Evolutionary conservation across 257 asterid genomes (phyloP).

Genomic region (Solanum ossicruentum): DNA sequence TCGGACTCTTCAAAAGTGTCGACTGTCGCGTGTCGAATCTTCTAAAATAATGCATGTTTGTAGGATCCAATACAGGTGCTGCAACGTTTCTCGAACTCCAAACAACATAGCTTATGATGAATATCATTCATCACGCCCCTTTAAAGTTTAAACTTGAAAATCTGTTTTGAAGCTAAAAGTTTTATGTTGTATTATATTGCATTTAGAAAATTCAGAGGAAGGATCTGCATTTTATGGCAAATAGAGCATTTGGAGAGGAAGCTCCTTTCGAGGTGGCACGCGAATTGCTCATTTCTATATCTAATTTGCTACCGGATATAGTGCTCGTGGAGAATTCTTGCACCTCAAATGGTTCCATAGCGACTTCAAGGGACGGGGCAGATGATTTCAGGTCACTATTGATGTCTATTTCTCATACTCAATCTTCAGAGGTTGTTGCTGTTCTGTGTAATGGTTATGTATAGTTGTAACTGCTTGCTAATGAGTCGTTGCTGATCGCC

Average conservation of each 20-base stretch:
- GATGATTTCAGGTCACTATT: slow-evolving; percentile 12
- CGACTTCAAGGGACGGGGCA: not conserved
- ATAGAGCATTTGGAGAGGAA: not conserved
- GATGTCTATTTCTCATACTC: slow-evolving; percentile 13
- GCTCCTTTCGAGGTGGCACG: slow-evolving; percentile 13
- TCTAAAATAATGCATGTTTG: not conserved
- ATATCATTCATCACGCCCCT: not conserved
- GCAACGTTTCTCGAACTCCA: not conserved
- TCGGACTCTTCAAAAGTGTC: not conserved
- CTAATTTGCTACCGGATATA: slow-evolving; percentile 1
- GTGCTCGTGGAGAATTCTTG: not conserved
- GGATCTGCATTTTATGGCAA: slow-evolving; percentile 13
- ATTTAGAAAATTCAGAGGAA: not conserved
- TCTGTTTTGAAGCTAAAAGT: not conserved
- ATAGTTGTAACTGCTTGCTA: not conserved
- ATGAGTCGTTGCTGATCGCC: not conserved
- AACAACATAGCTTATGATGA: not conserved
- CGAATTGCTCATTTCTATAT: slow-evolving; percentile 15
- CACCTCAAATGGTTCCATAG: not conserved
- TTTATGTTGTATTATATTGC: not conserved
- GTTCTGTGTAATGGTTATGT: slow-evolving; percentile 3
- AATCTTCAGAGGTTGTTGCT: slow-evolving; percentile 2
- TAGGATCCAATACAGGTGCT: not conserved
- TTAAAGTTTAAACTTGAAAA: not conserved
- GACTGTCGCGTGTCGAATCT: not conserved